These are phyloP conservation scores for Xenoacremonium recifei DNA, from an alignment of 2,329 filamentous ascomycete genomes.

Conservation along the genomic window DNA sequence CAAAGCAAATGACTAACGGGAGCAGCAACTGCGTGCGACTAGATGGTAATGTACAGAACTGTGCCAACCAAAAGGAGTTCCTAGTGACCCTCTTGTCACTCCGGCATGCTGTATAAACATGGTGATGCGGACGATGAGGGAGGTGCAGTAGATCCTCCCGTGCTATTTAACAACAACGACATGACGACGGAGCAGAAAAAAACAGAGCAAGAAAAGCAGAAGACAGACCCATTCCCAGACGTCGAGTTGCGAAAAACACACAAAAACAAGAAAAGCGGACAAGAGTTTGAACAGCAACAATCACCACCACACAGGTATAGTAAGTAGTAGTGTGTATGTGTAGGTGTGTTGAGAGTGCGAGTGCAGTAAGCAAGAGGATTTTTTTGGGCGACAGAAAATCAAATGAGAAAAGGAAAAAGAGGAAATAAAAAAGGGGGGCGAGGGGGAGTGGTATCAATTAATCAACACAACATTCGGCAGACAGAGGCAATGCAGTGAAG, in stretches of 20 bases:
- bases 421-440: constrained; percentile 9
- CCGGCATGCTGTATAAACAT: constrained; percentile 28
- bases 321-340: no score
- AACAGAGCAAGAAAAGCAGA: constrained; percentile 20
- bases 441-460: constrained; percentile 38
- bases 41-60: constrained; percentile 57
- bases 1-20: constrained; percentile 33
- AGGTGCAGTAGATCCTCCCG: constrained; percentile 21
- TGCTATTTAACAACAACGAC: constrained; percentile 26
- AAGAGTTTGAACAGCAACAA: constrained; percentile 19
- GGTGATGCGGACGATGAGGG: constrained; percentile 18
- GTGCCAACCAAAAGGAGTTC: constrained; percentile 34
- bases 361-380: constrained; percentile 7
- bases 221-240: constrained; percentile 32
- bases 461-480: constrained; percentile 30
- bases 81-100: constrained; percentile 37
- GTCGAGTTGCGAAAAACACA: constrained; percentile 18
- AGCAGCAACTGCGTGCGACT: constrained; percentile 46
- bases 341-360: no score
- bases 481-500: constrained; percentile 20
- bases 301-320: no score
- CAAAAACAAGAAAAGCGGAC: constrained; percentile 24
- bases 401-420: neutral
- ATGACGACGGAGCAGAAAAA: no score
- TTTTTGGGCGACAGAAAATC: no score